phyloP scores from a whole-genome alignment of 371 early-diverging fungal species.

The Mortierella sp. region DNA sequence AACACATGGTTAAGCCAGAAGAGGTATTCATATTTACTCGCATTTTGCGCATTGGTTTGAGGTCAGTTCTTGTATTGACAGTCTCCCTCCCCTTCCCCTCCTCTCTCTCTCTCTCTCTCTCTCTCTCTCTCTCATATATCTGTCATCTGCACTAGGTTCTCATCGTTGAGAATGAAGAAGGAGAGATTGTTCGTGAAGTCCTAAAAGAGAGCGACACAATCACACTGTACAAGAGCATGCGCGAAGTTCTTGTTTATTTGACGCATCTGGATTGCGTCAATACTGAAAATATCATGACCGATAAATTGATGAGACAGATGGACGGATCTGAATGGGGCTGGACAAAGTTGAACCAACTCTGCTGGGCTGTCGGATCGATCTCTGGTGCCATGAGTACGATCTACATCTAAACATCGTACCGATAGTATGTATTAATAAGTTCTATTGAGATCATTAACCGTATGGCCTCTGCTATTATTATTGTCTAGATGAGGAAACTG shows the following conservation, averaged over 20 bases:
- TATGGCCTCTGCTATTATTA: background rate
- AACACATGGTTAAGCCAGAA: conserved; percentile 97
- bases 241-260: conserved; percentile 96
- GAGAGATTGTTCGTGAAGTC: conserved; percentile 99
- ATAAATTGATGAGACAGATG: conserved; percentile 92
- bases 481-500: conserved; percentile 83
- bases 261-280: conserved; percentile 95
- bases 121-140: background rate
- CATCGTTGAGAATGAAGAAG: conserved; percentile 99
- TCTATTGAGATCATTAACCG: background rate
- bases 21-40: conserved; percentile 87
- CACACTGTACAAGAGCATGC: conserved; percentile 98
- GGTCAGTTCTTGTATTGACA: conserved; percentile 25
- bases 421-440: background rate
- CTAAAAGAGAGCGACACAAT: conserved; percentile 99
- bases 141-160: conserved; percentile 73
- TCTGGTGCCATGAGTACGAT: conserved; percentile 90
- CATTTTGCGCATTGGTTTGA: no score
- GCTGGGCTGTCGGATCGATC: conserved; percentile 99
- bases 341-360: conserved; percentile 97
- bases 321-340: conserved; percentile 96
- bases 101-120: background rate
- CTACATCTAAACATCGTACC: background rate
- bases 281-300: conserved; percentile 95
- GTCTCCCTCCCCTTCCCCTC: background rate